Percentiles rank a stretch among this genome's conserved stretches.
Conservation (phyloP, 768 basidiomycete genomes). For the Boletus vinaceobasis region DNA sequence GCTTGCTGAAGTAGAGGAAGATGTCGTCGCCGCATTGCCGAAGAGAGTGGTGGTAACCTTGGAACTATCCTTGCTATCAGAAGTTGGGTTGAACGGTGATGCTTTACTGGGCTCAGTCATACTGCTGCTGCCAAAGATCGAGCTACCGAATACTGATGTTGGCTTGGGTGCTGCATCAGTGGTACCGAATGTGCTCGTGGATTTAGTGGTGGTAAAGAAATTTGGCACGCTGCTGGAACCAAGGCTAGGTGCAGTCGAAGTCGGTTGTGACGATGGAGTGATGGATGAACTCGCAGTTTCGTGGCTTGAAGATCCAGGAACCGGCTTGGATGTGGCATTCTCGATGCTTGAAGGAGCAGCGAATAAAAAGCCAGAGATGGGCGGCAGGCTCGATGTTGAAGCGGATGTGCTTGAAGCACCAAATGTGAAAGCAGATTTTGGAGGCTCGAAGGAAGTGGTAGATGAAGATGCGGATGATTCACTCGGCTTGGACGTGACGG, state of each 20-base stretch:
- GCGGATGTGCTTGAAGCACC: slow-evolving; percentile 6
- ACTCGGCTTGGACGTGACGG: slow-evolving; percentile 15
- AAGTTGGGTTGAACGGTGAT: slow-evolving; percentile 7
- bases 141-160: slow-evolving; percentile 22
- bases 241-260: slow-evolving; percentile 12
- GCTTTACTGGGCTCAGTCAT: slow-evolving; percentile 14
- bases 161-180: slow-evolving; percentile 23
- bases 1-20: slow-evolving; percentile 13
- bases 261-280: slow-evolving; percentile 8
- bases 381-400: slow-evolving; percentile 4
- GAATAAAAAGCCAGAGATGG: slow-evolving; percentile 21
- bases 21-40: slow-evolving; percentile 11
- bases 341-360: slow-evolving; percentile 5
- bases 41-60: slow-evolving; percentile 19
- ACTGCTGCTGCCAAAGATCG: slow-evolving; percentile 23
- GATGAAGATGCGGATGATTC: slow-evolving; percentile 14
- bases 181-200: slow-evolving; percentile 12
- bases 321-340: slow-evolving; percentile 4
- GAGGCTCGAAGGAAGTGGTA: slow-evolving; percentile 13
- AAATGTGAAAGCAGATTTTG: slow-evolving; percentile 32
- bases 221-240: slow-evolving; percentile 17
- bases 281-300: slow-evolving; percentile 7
- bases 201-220: slow-evolving; percentile 22
- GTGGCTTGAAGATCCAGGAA: slow-evolving; percentile 8
- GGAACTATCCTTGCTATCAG: slow-evolving; percentile 12